Percentiles rank a stretch among this genome's conserved stretches.
Conservation (phyloP, 2,329 filamentous ascomycete genomes). For the Mollisiaceae sp. region DNA sequence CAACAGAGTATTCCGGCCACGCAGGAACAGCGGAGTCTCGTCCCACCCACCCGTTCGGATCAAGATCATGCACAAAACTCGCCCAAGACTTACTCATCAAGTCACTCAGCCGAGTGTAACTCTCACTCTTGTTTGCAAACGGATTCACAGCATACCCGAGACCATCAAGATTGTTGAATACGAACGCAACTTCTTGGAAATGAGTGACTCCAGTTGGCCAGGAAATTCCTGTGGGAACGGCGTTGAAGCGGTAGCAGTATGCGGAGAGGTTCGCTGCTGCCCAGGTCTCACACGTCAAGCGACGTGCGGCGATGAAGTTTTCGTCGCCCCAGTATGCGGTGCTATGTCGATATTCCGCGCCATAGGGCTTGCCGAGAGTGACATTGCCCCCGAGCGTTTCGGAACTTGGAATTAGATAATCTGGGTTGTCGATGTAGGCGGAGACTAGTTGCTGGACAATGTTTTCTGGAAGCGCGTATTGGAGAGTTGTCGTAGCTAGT, state of each 20-base stretch:
- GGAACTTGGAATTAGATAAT: constrained; percentile 50
- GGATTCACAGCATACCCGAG: constrained; percentile 49
- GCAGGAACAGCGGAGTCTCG: constrained; percentile 21
- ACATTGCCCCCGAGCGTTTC: constrained; percentile 30
- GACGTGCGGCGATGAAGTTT: constrained; percentile 21
- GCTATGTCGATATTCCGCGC: constrained; percentile 36
- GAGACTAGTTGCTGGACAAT: constrained; percentile 36
- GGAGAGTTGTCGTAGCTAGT: constrained; percentile 16
- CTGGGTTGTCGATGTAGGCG: constrained; percentile 51
- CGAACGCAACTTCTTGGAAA: constrained; percentile 57
- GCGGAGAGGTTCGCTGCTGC: constrained; percentile 26
- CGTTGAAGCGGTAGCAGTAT: constrained; percentile 52
- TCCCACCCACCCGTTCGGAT: constrained; percentile 29
- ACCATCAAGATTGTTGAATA: constrained; percentile 57
- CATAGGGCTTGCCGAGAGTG: constrained; percentile 31
- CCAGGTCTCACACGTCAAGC: constrained; percentile 24
- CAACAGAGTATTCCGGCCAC: constrained; percentile 52
- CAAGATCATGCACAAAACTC: constrained; percentile 28
- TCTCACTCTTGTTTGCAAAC: constrained; percentile 35
- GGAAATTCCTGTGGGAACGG: constrained; percentile 42
- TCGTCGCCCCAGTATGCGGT: constrained; percentile 24
- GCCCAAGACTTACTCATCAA: constrained; percentile 30
- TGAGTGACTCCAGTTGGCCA: constrained; percentile 41
- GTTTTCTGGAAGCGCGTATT: background rate
- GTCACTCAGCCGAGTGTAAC: constrained; percentile 13